Conservation (phyloP, 1,284 basidiomycete species). For the Moniliophthora roreri region DNA sequence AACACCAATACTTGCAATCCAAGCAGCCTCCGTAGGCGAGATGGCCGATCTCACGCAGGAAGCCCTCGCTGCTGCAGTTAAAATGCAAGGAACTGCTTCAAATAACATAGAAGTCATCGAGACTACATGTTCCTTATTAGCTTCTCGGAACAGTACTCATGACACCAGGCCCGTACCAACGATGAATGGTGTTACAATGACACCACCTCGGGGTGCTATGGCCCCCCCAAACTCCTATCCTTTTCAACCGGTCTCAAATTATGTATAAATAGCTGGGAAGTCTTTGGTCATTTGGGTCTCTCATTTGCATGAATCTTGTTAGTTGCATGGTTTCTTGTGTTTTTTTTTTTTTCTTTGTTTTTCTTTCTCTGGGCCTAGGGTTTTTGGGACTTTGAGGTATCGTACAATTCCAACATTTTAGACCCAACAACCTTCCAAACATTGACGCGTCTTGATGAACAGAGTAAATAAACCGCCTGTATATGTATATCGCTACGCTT, state of each 20-base stretch:
- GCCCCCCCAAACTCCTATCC: slow-evolving; percentile 6
- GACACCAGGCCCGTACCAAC: background rate
- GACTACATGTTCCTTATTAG: slow-evolving; percentile 12
- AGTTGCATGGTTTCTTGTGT: slow-evolving; percentile 11
- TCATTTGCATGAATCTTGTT: slow-evolving; percentile 6
- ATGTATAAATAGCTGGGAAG: slow-evolving; percentile 13
- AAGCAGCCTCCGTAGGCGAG: slow-evolving; percentile 16
- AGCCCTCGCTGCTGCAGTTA: slow-evolving; percentile 16
- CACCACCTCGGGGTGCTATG: background rate
- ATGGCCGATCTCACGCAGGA: slow-evolving; percentile 17
- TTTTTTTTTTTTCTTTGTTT: slow-evolving; percentile 20
- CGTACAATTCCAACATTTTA: slow-evolving; percentile 18
- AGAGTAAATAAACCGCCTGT: background rate
- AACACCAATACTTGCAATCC: slow-evolving; percentile 15
- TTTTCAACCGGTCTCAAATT: slow-evolving; percentile 10
- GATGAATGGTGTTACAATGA: slow-evolving; percentile 4
- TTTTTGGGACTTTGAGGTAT: slow-evolving; percentile 23
- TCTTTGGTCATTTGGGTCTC: slow-evolving; percentile 2
- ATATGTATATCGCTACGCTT: background rate
- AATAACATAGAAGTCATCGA: slow-evolving; percentile 14
- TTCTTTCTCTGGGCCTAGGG: slow-evolving; percentile 25
- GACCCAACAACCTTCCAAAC: background rate
- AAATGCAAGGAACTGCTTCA: slow-evolving; percentile 12
- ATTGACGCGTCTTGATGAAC: background rate
- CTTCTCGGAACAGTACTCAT: slow-evolving; percentile 2